Conservation (phyloP, 495 filamentous ascomycete species). For the Terfezia boudieri region DNA sequence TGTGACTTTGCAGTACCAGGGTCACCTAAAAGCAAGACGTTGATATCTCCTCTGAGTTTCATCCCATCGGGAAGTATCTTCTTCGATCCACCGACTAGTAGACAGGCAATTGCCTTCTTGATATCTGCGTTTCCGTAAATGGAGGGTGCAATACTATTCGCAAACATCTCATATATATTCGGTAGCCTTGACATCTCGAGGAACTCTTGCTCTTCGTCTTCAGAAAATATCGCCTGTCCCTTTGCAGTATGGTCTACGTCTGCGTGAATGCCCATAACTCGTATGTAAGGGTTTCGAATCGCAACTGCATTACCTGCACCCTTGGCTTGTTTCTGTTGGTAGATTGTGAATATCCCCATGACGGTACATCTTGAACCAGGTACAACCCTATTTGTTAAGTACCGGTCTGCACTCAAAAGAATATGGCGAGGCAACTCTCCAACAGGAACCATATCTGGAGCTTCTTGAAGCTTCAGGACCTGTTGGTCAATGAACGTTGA, state of each 20-base stretch:
- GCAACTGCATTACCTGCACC: conserved; percentile 64
- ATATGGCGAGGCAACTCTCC: conserved; percentile 92
- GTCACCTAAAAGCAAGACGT: conserved; percentile 90
- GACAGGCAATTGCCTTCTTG: conserved; percentile 94
- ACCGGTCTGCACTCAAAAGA: conserved; percentile 81
- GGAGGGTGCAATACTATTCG: conserved; percentile 83
- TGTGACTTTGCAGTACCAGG: conserved; percentile 98
- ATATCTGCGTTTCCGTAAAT: conserved; percentile 95
- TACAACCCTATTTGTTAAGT: conserved; percentile 87
- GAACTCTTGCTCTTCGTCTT: conserved; percentile 95
- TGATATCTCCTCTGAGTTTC: conserved; percentile 96
- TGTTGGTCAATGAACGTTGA: conserved; percentile 95
- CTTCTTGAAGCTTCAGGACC: conserved; percentile 94
- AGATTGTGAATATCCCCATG: conserved; percentile 96
- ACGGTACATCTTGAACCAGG: conserved; percentile 86
- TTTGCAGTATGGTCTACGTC: conserved; percentile 80
- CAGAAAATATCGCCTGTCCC: conserved; percentile 64
- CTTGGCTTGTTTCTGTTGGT: conserved; percentile 72
- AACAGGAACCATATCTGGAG: conserved; percentile 92
- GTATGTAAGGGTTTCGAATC: conserved; percentile 89
- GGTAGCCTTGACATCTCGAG: conserved; percentile 75
- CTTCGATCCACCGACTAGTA: conserved; percentile 88
- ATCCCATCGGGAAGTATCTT: conserved; percentile 98
- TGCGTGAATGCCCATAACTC: conserved; percentile 75
- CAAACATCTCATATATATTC: conserved; percentile 76